Conservation (phyloP, 768 basidiomycete genomes). For the Roridomyces roridus region DNA sequence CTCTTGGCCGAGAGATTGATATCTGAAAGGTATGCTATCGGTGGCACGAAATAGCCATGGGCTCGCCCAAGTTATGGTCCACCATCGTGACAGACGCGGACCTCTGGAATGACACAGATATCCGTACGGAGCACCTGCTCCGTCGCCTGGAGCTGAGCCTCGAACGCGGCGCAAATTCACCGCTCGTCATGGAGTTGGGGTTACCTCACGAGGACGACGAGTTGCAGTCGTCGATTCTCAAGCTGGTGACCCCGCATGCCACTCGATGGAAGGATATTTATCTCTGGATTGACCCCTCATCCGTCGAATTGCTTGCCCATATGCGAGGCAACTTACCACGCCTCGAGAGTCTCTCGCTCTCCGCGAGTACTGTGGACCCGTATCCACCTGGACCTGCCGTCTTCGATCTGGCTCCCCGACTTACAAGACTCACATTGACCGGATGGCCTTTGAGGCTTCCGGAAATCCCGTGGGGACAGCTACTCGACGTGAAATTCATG, state of each 20-base stretch:
- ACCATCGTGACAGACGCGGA: neutral
- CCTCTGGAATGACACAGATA: neutral
- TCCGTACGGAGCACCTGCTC: neutral
- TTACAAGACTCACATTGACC: neutral
- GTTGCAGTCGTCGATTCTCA: neutral
- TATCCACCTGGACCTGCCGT: too few relatives aligned
- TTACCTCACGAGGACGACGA: too few relatives aligned
- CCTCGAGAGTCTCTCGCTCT: neutral
- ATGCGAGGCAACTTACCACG: neutral
- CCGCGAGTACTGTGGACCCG: neutral
- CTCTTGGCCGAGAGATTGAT: too few relatives aligned
- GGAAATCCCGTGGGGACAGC: constrained; percentile 1
- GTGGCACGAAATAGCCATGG: constrained; percentile 4
- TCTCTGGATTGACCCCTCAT: neutral
- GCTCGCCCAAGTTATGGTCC: constrained; percentile 5
- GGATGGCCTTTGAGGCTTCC: neutral
- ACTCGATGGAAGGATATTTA: constrained; percentile 1
- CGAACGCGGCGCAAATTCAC: neutral
- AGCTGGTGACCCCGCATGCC: neutral
- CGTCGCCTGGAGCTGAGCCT: neutral
- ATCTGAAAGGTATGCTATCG: constrained; percentile 14
- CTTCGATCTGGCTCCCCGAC: constrained; percentile 5
- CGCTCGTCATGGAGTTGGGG: neutral
- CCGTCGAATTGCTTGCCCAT: neutral
- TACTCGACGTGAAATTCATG: neutral